These are phyloP conservation scores for Vanrija humicola DNA, from an alignment of 1,284 basidiomycete species.

Conservation along the genomic window DNA sequence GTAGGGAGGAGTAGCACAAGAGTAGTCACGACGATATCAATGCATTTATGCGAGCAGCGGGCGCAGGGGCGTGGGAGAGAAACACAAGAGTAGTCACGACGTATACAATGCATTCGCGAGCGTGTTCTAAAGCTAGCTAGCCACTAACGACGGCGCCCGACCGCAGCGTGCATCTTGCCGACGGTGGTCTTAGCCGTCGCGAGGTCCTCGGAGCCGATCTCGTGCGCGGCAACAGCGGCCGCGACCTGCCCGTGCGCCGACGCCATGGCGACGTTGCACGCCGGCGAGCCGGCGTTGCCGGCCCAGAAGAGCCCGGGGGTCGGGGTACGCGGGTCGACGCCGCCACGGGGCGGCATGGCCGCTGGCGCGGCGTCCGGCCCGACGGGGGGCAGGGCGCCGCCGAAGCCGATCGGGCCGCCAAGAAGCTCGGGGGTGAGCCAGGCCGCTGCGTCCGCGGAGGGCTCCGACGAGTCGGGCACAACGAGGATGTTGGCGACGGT, in stretches of 20 bases:
- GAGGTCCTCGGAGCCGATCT: constrained; percentile 28
- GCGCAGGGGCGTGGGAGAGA: too few species aligned
- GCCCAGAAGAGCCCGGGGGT: constrained; percentile 32
- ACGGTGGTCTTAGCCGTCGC: background rate
- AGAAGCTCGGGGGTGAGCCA: constrained; percentile 7
- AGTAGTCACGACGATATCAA: too few species aligned
- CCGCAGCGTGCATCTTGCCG: too few species aligned
- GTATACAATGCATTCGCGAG: too few species aligned
- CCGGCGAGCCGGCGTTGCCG: constrained; percentile 24
- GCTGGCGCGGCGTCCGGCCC: background rate
- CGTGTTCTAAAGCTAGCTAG: too few species aligned
- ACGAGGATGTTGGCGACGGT: constrained; percentile 22
- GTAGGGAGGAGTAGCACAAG: too few species aligned
- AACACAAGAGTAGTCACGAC: too few species aligned
- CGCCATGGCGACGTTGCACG: constrained; percentile 23
- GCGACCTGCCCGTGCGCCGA: constrained; percentile 27
- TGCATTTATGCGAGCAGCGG: too few species aligned
- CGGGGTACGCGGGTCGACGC: constrained; percentile 28
- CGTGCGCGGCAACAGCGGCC: constrained; percentile 19
- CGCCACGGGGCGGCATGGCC: constrained; percentile 20
- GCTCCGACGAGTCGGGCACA: constrained; percentile 18
- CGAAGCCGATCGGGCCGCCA: constrained; percentile 3
- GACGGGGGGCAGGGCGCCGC: constrained; percentile 6
- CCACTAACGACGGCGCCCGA: too few species aligned
- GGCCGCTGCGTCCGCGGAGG: constrained; percentile 6